Conservation (phyloP, 2,329 filamentous ascomycete genomes). For the Cephalotrichum gorgonifer region DNA sequence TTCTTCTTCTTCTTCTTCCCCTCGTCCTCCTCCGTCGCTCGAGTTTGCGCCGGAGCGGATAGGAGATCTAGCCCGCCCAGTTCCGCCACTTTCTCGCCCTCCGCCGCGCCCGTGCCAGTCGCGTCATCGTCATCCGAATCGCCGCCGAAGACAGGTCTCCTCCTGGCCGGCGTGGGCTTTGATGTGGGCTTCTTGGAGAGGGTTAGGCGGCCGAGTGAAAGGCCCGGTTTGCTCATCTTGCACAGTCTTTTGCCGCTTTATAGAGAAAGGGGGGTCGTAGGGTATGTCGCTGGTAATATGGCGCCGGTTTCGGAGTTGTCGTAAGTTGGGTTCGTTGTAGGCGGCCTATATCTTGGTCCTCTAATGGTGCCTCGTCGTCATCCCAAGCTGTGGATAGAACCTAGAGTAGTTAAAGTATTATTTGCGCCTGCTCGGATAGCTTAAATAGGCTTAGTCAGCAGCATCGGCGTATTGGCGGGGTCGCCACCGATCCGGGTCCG, state of each 20-base stretch:
- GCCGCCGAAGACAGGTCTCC: conserved; percentile 49
- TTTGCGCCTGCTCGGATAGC: too few relatives aligned
- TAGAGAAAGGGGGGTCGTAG: neutral
- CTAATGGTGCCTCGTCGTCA: too few relatives aligned
- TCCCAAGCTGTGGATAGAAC: too few relatives aligned
- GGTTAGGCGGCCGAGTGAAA: conserved; percentile 48
- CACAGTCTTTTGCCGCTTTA: conserved; percentile 24
- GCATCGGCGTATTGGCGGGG: too few relatives aligned
- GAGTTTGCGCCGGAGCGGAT: conserved; percentile 14
- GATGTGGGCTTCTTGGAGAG: conserved; percentile 45
- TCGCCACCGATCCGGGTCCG: too few relatives aligned
- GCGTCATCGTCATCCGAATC: conserved; percentile 48
- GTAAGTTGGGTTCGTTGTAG: too few relatives aligned
- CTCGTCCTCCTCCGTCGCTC: neutral
- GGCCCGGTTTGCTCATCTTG: conserved; percentile 37
- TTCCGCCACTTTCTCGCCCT: conserved; percentile 50
- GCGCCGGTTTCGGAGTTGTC: too few relatives aligned
- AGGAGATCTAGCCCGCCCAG: conserved; percentile 35
- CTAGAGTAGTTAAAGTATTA: too few relatives aligned
- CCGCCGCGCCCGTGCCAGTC: conserved; percentile 8
- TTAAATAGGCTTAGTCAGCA: too few relatives aligned
- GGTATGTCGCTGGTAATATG: neutral
- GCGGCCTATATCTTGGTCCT: too few relatives aligned
- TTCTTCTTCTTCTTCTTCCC: conserved; percentile 18
- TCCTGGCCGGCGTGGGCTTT: conserved; percentile 37